phyloP scores from a whole-genome alignment of 495 filamentous ascomycete genomes.

The Aspergillus campestris region DNA sequence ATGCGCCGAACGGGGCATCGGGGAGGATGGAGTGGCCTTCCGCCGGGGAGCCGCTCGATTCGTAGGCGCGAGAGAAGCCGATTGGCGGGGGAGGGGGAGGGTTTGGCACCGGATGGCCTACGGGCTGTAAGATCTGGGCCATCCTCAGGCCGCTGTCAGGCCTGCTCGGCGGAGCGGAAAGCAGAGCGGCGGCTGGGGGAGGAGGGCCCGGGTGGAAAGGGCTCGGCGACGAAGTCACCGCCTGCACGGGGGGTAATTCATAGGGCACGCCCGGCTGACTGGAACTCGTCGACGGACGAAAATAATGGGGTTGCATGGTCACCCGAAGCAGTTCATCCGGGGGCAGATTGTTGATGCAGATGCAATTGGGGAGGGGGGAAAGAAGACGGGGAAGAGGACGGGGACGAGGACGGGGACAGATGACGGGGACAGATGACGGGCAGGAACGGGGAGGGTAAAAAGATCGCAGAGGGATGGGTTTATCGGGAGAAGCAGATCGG shows the following conservation, averaged over 20 bases:
- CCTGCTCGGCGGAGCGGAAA: conserved; percentile 38
- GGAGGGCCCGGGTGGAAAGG: conserved; percentile 19
- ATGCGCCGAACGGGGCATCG: conserved; percentile 30
- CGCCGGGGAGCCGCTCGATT: conserved; percentile 36
- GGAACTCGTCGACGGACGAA: conserved; percentile 14
- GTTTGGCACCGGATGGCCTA: conserved; percentile 19
- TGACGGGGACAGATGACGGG: conserved; percentile 15
- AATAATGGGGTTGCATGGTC: conserved; percentile 18
- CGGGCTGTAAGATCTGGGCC: conserved; percentile 37
- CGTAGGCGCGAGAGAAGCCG: conserved; percentile 31
- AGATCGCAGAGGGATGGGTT: not conserved
- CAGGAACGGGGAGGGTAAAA: conserved; percentile 1
- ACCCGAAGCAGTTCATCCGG: not conserved
- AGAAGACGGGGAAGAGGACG: not conserved
- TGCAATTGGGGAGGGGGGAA: not conserved
- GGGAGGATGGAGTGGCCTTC: conserved; percentile 24
- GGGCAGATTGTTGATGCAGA: not conserved
- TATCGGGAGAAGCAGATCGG: conserved; percentile 1
- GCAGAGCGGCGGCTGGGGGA: conserved; percentile 22
- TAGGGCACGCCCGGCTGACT: conserved; percentile 20
- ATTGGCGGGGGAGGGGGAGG: conserved; percentile 20
- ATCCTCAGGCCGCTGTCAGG: conserved; percentile 37
- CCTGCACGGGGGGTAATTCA: conserved; percentile 34
- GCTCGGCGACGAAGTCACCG: conserved; percentile 27
- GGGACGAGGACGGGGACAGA: not conserved